Percentiles rank a stretch among this genome's conserved stretches.
These are phyloP conservation scores for Protomyces lactucae-debilis DNA, from an alignment of 1,139 yeast genomes.

Conservation along the genomic window DNA sequence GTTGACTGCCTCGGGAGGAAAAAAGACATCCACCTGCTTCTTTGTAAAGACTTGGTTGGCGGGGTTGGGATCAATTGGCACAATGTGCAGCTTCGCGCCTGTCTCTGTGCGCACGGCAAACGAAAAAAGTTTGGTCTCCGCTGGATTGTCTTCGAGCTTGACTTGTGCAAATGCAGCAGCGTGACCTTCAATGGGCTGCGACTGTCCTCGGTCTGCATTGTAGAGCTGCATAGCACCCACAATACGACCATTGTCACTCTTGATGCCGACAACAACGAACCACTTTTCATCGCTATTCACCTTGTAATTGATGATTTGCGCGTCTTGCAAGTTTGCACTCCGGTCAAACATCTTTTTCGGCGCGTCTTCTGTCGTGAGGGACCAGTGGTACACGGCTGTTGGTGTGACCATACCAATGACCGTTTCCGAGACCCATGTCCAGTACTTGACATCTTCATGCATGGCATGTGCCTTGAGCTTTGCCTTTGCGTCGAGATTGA, in stretches of 20 bases:
- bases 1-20: constrained; percentile 93
- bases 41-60: constrained; percentile 80
- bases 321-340: constrained; percentile 69
- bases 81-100: constrained; percentile 84
- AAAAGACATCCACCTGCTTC: constrained; percentile 86
- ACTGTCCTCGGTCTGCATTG: constrained; percentile 80
- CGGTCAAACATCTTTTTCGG: constrained; percentile 79
- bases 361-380: constrained; percentile 69
- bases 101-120: constrained; percentile 81
- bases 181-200: constrained; percentile 97
- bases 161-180: constrained; percentile 83
- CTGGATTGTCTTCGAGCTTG: constrained; percentile 64
- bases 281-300: constrained; percentile 78
- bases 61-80: constrained; percentile 92
- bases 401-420: constrained; percentile 82
- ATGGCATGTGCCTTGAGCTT: constrained; percentile 82
- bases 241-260: constrained; percentile 89
- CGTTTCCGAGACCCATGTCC: constrained; percentile 84
- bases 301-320: constrained; percentile 87
- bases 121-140: constrained; percentile 79
- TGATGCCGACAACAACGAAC: constrained; percentile 93
- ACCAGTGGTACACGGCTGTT: constrained; percentile 70
- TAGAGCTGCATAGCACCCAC: constrained; percentile 95
- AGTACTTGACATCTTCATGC: constrained; percentile 84
- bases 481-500: constrained; percentile 80